Base-by-base conservation (phyloP, 441 rosid species). In the Bruguiera hainesii region DNA sequence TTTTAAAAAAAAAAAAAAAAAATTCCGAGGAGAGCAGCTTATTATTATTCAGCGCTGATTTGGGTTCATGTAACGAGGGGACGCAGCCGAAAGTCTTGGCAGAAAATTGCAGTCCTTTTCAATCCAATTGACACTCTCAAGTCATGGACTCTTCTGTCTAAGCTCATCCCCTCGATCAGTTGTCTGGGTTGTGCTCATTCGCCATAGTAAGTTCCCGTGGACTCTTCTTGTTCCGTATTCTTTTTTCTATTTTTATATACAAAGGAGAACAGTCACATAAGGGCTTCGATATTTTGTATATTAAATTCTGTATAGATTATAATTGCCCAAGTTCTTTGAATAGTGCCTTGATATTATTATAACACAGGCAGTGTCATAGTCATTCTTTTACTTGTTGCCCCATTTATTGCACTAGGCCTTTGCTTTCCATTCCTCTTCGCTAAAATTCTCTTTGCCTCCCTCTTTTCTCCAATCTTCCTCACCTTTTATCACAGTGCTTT, bases 361-460 rank as follows among this genome's bases (percentile, higher is more conserved):
- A 71, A 70, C 33, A 19, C 28, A 35, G 49, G 66, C 55, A 65
- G 79, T 53, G 84, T 75, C 73, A 74, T 46, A 63, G 75, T 76
- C 78, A 70, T 74, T 48, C 51, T 73, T 71, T 71, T 61, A 60
- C 48, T 62, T 56, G 66, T 69, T 60, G 72, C 79, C 74, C 21
- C 81, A 73, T 77, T 81, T 74, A 74, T 79, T 79, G 70, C 78
- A 53, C 50, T 75, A 64, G 78, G 76, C 78, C 70, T 72, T 82
- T 75, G 75, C 80, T 74, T 74, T 75, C 67, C 70, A 42, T 73
- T 74, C 74, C 66, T 25, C 61, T 67, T 66, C 74, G 29, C 71
- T 61, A 72, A 61, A 80, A 76, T 77, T 71, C 86, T 76, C 81
- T 80, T 79, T 84, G 85, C 84, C 81, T 59, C 72, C 71, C 66